Evolutionary conservation across 805 yeast species (phyloP).

Genomic region (Candida sphagnicola): DNA sequence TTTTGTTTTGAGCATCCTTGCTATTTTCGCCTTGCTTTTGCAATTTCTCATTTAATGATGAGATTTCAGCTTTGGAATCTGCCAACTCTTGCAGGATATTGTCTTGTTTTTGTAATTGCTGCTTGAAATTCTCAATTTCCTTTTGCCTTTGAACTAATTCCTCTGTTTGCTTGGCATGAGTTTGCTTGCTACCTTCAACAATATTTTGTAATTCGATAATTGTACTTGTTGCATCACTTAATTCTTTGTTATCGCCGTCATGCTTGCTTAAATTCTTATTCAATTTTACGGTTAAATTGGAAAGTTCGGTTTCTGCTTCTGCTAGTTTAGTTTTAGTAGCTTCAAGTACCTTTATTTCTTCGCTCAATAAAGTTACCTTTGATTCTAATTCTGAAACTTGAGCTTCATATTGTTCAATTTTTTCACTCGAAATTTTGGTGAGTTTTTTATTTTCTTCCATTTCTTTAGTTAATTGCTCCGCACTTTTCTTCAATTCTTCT

Average conservation of each 20-base stretch:
- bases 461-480: not conserved
- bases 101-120: not conserved
- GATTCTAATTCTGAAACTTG: not conserved
- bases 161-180: not conserved
- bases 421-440: not conserved
- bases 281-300: not conserved
- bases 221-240: not conserved
- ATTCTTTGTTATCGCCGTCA: conserved; percentile 2
- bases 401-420: conserved; percentile 2
- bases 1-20: not conserved
- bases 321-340: not conserved
- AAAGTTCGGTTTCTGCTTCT: not conserved
- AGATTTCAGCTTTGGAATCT: conserved; percentile 1
- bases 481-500: not conserved
- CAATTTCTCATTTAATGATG: not conserved
- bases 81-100: not conserved
- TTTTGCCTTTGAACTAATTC: conserved; percentile 1
- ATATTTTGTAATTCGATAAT: not conserved
- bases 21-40: not conserved
- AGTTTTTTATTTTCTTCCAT: not conserved
- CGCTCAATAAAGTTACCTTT: not conserved
- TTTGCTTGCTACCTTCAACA: no score
- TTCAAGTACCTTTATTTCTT: not conserved
- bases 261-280: not conserved
- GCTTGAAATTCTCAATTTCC: not conserved